Percentiles rank a stretch among this genome's conserved stretches.
Evolutionary conservation across 306 rosid genomes (phyloP).

Genomic region (Inga oerstediana): DNA sequence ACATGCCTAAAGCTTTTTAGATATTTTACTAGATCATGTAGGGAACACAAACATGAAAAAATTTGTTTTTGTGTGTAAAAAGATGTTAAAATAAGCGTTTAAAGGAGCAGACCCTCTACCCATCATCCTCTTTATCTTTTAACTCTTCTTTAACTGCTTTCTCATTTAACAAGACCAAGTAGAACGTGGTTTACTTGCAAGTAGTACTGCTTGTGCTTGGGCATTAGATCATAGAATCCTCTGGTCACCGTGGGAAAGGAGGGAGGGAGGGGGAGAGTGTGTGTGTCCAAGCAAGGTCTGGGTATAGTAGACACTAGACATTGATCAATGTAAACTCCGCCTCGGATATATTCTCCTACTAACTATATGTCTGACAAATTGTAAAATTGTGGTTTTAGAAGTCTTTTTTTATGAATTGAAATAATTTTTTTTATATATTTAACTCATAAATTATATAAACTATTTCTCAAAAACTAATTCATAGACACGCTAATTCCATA

Average conservation of each 20-base stretch:
- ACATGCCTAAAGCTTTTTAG: slow-evolving; percentile 1
- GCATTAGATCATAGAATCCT: slow-evolving; percentile 39
- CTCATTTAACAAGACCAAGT: slow-evolving; percentile 43
- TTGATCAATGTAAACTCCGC: slow-evolving; percentile 35
- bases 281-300: slow-evolving; percentile 33
- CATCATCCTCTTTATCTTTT: slow-evolving; percentile 27
- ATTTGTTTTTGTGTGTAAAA: slow-evolving; percentile 10
- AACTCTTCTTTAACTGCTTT: slow-evolving; percentile 34
- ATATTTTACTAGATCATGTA: slow-evolving; percentile 9
- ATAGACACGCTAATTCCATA: slow-evolving; percentile 38
- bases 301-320: slow-evolving; percentile 46
- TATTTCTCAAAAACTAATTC: too few species aligned
- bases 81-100: slow-evolving; percentile 19
- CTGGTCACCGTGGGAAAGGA: slow-evolving; percentile 51
- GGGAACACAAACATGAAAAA: not conserved
- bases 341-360: slow-evolving; percentile 48
- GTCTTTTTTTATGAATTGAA: too few species aligned
- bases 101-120: slow-evolving; percentile 7
- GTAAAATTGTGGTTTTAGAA: too few species aligned
- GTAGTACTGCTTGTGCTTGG: slow-evolving; percentile 19
- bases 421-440: too few species aligned
- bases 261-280: slow-evolving; percentile 7
- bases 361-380: too few species aligned
- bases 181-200: slow-evolving; percentile 20
- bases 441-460: too few species aligned